phyloP scores from a whole-genome alignment of 1,284 basidiomycete genomes.

The Paramarasmius palmivorus region DNA sequence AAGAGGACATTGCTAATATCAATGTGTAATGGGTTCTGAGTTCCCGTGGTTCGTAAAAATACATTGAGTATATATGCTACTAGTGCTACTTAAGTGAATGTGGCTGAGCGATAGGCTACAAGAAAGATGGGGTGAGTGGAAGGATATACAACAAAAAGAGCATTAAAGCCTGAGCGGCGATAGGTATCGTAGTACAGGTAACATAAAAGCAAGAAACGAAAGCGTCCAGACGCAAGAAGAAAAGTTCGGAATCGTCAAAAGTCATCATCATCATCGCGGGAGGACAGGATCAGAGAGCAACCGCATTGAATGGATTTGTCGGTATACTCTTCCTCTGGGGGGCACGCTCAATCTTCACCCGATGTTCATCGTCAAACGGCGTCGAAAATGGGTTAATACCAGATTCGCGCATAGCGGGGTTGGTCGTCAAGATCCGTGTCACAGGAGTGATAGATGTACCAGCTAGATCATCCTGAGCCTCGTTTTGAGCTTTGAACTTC shows the following conservation, averaged over 20 bases:
- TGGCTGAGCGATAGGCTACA: background rate
- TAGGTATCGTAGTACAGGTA: background rate
- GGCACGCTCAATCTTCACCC: conserved; percentile 35
- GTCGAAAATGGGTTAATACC: conserved; percentile 64
- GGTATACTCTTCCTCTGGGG: conserved; percentile 39
- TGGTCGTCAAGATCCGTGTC: conserved; percentile 47
- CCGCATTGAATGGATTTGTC: conserved; percentile 40
- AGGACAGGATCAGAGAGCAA: conserved; percentile 23
- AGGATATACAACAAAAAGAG: background rate
- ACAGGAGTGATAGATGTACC: conserved; percentile 35
- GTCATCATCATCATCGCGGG: background rate
- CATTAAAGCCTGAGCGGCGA: background rate
- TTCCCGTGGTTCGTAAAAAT: background rate
- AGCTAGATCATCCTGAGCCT: conserved; percentile 1
- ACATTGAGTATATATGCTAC: background rate
- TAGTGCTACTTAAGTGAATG: background rate
- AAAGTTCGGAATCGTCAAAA: background rate
- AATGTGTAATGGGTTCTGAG: too few species aligned
- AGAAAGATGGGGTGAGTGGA: background rate
- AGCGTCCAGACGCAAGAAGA: background rate
- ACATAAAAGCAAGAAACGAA: background rate
- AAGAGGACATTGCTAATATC: too few species aligned
- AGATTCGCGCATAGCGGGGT: conserved; percentile 11
- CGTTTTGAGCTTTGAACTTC: conserved; percentile 10
- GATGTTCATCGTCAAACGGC: conserved; percentile 73